Base-by-base conservation (phyloP, 1,284 basidiomycete genomes). In the Coniophora puteana region DNA sequence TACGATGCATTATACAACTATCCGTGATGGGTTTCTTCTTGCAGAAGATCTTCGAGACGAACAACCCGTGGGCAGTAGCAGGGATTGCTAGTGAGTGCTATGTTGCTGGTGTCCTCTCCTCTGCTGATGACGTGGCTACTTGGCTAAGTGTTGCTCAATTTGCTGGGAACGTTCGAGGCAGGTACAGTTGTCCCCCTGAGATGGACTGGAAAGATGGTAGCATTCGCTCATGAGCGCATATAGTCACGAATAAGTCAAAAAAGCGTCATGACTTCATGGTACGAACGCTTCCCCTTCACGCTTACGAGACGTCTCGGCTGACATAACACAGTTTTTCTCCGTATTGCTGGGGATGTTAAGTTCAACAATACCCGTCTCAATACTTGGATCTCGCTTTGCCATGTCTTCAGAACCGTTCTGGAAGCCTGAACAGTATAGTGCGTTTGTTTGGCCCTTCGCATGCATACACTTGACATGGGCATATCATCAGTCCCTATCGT, bases 371-470 rank as follows among this genome's bases (percentile, higher is more conserved):
- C 89, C 90, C 0, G 80, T 90, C 25, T 84, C 89, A 1, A 75
- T 91, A 40, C 65, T 91, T 20, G 90, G 89, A 0, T 72, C 77
- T 0, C 71, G 74, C n/a, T 91, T 76, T 54, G 85, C 88, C 3
- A 91, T 93, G 84, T 70, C 71, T 0, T 71, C 86, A 11, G 58
- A 74, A 0, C 86, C 85, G 1, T 90, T 92, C 59, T 91, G 89
- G 89, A 75, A 69, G 32, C 87, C 89, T 0, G 80, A 82, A 31
- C 82, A 89, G 59, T 92, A 83, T 51, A 83, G 88, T 89, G 47
- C 43, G 76, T 56, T 11, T 14, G 20, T 11, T 14, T 4, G 29
- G 8, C 23, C 13, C 23, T 27, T 12, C 12, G 5, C 7, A 22
- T 7, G 12, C 12, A 21, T 45, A 11, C 43, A 20, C 10, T 39